A percentile compares a stretch with the other conserved stretches of the same genome.
These are phyloP conservation scores for Barbatosphaeria neglecta DNA, from an alignment of 495 filamentous ascomycete genomes.

Conservation along the genomic window DNA sequence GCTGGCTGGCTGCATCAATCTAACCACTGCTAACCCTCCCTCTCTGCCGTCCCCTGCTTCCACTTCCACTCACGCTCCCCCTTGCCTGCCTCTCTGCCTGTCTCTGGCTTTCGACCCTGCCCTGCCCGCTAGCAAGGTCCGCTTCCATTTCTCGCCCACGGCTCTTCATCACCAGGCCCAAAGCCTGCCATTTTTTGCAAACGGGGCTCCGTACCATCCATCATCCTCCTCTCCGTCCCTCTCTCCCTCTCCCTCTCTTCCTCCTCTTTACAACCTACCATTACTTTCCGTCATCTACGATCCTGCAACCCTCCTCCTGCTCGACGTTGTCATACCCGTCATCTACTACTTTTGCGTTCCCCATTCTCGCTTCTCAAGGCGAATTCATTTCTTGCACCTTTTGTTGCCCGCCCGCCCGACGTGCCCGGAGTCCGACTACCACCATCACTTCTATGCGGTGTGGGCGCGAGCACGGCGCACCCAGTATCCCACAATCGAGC, in stretches of 20 bases:
- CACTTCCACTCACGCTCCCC: background rate
- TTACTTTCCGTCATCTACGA: background rate
- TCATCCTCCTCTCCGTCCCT: background rate
- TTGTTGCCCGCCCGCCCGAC: background rate
- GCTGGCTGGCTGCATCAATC: conserved; percentile 1
- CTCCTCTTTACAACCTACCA: background rate
- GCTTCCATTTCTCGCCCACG: background rate
- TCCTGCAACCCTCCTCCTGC: background rate
- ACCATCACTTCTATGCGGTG: background rate
- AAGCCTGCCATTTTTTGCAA: background rate
- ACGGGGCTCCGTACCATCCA: conserved; percentile 1
- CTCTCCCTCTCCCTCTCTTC: conserved; percentile 2
- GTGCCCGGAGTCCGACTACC: too few species aligned
- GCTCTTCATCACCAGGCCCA: background rate
- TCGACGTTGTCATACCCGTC: too few species aligned
- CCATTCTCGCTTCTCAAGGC: background rate
- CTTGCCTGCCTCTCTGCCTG: background rate
- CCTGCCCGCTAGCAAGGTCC: background rate
- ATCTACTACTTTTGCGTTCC: too few species aligned
- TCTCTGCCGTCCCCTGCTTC: background rate
- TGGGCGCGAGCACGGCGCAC: background rate
- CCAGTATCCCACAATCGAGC: background rate
- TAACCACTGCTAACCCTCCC: background rate
- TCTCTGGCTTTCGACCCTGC: conserved; percentile 2
- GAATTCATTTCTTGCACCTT: background rate